phyloP scores from a whole-genome alignment of 305 asterid species.

The Caryopteris hybrid region DNA sequence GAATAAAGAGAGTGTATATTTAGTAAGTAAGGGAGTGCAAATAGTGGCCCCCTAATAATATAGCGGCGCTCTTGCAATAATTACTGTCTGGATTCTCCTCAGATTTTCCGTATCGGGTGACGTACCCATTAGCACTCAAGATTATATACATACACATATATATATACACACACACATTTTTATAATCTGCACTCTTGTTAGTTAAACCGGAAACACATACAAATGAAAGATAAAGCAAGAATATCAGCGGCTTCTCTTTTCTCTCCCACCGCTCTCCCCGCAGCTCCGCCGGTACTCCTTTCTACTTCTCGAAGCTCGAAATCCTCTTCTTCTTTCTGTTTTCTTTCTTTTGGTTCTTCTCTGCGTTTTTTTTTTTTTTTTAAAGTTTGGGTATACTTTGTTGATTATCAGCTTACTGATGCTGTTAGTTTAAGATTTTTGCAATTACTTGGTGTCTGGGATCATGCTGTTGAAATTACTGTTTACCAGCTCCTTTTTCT shows the following conservation, averaged over 20 bases:
- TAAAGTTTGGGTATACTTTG: not conserved
- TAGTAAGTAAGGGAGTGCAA: too few species aligned
- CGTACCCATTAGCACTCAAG: not conserved
- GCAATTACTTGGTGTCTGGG: not conserved
- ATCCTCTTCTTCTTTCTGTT: not conserved
- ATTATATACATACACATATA: too few species aligned
- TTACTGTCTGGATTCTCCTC: not conserved
- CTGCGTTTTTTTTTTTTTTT: not conserved
- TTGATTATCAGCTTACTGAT: not conserved
- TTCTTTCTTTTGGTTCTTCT: not conserved
- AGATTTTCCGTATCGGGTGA: not conserved
- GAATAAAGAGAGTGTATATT: too few species aligned
- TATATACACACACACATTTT: too few species aligned
- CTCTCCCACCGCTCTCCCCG: too few species aligned
- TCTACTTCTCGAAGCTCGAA: not conserved
- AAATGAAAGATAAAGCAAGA: too few species aligned
- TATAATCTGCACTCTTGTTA: not conserved
- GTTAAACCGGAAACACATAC: not conserved
- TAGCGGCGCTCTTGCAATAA: too few species aligned
- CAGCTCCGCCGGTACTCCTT: not conserved
- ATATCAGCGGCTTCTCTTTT: too few species aligned
- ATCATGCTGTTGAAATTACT: not conserved
- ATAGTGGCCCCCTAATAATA: too few species aligned
- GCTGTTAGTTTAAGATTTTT: not conserved
- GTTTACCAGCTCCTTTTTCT: not conserved